phyloP scores from a whole-genome alignment of 2,329 filamentous ascomycete species.

The Meredithiella fracta region DNA sequence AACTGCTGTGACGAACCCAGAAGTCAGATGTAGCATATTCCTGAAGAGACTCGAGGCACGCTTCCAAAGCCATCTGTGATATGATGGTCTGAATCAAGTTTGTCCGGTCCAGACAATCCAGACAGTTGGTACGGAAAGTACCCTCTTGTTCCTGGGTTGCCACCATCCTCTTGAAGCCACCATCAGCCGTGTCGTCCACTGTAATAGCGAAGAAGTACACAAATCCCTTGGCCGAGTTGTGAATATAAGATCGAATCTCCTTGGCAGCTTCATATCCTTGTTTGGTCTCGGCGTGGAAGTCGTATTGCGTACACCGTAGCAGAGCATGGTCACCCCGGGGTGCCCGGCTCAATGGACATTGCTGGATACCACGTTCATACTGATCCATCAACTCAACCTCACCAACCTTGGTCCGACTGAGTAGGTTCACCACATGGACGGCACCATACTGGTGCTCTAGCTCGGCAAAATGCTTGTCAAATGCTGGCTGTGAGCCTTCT shows the following conservation, averaged over 20 bases:
- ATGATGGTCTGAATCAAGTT: constrained; percentile 94
- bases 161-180: constrained; percentile 29
- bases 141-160: constrained; percentile 82
- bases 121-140: constrained; percentile 88
- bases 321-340: constrained; percentile 40
- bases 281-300: constrained; percentile 90
- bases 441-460: constrained; percentile 76
- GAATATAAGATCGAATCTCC: constrained; percentile 63
- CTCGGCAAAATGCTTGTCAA: constrained; percentile 87
- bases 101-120: constrained; percentile 89
- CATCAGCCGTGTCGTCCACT: constrained; percentile 34
- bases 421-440: constrained; percentile 79
- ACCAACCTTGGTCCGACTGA: constrained; percentile 76
- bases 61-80: constrained; percentile 79
- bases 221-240: constrained; percentile 67
- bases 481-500: constrained; percentile 84
- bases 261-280: constrained; percentile 82
- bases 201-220: constrained; percentile 82
- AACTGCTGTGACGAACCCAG: constrained; percentile 76
- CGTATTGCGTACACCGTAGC: constrained; percentile 70
- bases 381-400: constrained; percentile 69
- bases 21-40: constrained; percentile 62
- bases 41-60: constrained; percentile 59
- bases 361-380: constrained; percentile 61
- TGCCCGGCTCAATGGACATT: constrained; percentile 53